Base-by-base conservation (phyloP, 2,329 filamentous ascomycete species). In the Tolypocladium amazonense region DNA sequence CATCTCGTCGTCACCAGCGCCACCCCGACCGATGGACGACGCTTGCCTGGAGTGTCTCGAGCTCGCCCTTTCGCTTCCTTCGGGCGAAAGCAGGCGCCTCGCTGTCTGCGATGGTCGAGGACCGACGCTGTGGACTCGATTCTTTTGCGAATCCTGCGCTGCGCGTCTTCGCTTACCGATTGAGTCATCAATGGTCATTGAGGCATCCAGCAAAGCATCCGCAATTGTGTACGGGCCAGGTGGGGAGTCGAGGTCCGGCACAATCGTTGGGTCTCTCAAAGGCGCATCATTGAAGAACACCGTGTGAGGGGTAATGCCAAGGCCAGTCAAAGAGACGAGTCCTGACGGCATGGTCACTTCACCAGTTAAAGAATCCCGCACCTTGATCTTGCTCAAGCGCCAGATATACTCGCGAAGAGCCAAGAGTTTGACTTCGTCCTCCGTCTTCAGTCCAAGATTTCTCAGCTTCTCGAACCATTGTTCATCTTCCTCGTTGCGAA, bases 401-500 rank as follows among this genome's bases (percentile, higher is more conserved):
- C 90, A 96, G 47, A 99, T 90, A 68, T 96, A 97, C 69, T 97
- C 92, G 60, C 90, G 82, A 14, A 99, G 78, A 6, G 87, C 89
- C 41, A 97, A 77, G 2, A 99, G 76, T 72, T 99, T 97, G 69
- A 89, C 84, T 65, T 99, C 94, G 65, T 99, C 93, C 53, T 97
- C 92, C 1, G 80, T 69, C 1, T 81, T 78, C 77, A 99, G 85
- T 0, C 94, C 94, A 50, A 96, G 84, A 64, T 90, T 96, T 57
- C 89, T 85, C 56, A 99, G 76, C 64, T 91, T 88, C 18, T 83
- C 80, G n/a, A 99, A 77, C 92, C 94, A 97, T 65, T 92, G 85
- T 63, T 97, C 92, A 69, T 99, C 94, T 71, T 97, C 93, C 11
- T 96, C 92, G 65, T 92, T 96, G 69, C 86, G 92, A 0, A 82